Evolutionary conservation across 148 eudicot species (phyloP), one percentile per base, ranked within the genome.

Genomic region (Dianthus caryophyllus): DNA sequence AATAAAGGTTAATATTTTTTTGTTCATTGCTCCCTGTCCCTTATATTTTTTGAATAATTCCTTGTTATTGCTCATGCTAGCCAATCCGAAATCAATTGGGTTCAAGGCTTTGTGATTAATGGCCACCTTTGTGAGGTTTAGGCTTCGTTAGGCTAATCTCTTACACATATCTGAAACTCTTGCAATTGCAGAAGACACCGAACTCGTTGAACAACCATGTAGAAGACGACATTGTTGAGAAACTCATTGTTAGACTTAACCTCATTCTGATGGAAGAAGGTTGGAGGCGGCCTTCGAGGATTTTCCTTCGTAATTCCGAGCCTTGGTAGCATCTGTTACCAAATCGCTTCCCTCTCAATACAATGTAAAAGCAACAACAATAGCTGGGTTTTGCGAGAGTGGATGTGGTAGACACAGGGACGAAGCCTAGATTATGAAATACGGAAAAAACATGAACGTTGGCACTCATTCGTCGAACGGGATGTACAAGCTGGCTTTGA

Each of bases 201-300:
- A 61, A 64, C 67, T 74, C 79, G 15, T 2, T 67, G 30, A 70
- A 46, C 43, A 74, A 67, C 61, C 24, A 71, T 65, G 85, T 83
- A 75, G 85, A 84, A 82, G 83, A 82, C 53, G 91, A 71, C 1
- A 70, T 87, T 25, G 81, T 86, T 31, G 89, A 86, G 55, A 86
- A 84, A 66, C 70, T 88, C 38, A 70, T 81, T 29, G 60, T 79
- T 52, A 87, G 96, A 41, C 89, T 88, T 17, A 79, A 82, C 78
- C 87, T 88, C 58, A 86, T 88, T 70, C 52, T 79, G 65, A 86
- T 78, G 96, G 91, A 88, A 66, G 88, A 80, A 51, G 89, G 87
- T 59, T 86, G 91, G 96, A 84, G 77, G 69, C 67, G 39, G 26
- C 84, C 84, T 49, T 61, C 84, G 25, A 76, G 26, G 68, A 83